These are phyloP conservation scores for Citrus hindsii DNA, from an alignment of 345 rosid species.

Conservation along the genomic window DNA sequence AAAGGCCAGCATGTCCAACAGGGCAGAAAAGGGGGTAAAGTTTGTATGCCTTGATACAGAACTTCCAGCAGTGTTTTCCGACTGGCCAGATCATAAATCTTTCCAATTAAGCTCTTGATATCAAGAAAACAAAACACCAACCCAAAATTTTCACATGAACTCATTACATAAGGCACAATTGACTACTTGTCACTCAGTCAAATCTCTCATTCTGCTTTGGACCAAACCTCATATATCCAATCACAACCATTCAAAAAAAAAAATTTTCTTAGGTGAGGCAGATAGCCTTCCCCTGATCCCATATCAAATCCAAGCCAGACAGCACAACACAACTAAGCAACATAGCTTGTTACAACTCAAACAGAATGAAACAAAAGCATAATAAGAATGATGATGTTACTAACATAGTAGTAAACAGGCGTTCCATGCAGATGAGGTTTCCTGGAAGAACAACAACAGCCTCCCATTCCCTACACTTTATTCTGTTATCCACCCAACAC, in stretches of 20 bases:
- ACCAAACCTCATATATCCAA: neutral
- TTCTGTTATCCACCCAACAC: slow-evolving; percentile 21
- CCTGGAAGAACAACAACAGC: slow-evolving; percentile 83
- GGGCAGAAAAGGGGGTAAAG: neutral
- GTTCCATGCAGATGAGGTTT: slow-evolving; percentile 75
- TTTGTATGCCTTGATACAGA: neutral
- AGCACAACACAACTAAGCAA: neutral
- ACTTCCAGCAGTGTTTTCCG: neutral
- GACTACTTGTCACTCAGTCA: neutral
- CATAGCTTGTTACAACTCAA: neutral
- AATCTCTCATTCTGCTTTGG: neutral
- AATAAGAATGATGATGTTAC: slow-evolving; percentile 20
- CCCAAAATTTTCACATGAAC: neutral
- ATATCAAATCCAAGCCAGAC: neutral
- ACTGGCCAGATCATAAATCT: neutral
- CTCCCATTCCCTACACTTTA: slow-evolving; percentile 65
- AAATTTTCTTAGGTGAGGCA: neutral
- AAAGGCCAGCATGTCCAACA: neutral
- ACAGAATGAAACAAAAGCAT: slow-evolving; percentile 2
- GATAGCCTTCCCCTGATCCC: neutral
- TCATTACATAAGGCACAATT: neutral
- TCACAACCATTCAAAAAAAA: neutral
- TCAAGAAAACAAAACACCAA: neutral
- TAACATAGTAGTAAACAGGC: slow-evolving; percentile 77
- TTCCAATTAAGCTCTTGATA: neutral